Evolutionary conservation across 2,329 filamentous ascomycete genomes (phyloP).

Genomic region (Ophiostoma ulmi): DNA sequence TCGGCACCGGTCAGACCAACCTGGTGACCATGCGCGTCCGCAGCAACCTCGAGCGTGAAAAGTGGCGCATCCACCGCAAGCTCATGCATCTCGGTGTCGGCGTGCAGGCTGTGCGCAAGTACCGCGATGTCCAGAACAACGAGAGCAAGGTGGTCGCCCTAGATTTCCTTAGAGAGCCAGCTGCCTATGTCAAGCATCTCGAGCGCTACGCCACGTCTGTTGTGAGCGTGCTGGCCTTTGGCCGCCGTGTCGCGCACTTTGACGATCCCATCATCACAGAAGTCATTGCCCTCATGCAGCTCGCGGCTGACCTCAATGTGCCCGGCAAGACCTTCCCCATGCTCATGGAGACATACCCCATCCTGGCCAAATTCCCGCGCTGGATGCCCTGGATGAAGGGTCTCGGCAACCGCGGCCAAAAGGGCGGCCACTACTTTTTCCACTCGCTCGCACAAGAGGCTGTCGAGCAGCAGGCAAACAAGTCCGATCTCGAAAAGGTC

Average conservation of each 20-base stretch:
- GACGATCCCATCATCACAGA: conserved; percentile 55
- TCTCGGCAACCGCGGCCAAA: conserved; percentile 38
- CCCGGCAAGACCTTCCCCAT: conserved; percentile 51
- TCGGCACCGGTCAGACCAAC: conserved; percentile 42
- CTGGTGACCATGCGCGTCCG: conserved; percentile 43
- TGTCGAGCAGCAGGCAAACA: conserved; percentile 36
- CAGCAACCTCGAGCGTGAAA: conserved; percentile 38
- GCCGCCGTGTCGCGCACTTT: conserved; percentile 45
- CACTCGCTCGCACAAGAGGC: conserved; percentile 49
- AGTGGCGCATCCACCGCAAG: conserved; percentile 45
- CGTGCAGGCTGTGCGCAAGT: conserved; percentile 51
- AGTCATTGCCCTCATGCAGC: conserved; percentile 54
- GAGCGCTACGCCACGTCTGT: conserved; percentile 51
- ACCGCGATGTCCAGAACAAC: conserved; percentile 52
- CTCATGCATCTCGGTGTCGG: conserved; percentile 50
- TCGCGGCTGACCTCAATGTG: conserved; percentile 52
- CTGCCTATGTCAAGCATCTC: conserved; percentile 48
- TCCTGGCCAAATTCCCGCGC: conserved; percentile 45
- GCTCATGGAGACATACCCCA: conserved; percentile 53
- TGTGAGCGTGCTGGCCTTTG: conserved; percentile 53
- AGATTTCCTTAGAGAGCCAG: conserved; percentile 42
- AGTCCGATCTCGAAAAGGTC: conserved; percentile 27
- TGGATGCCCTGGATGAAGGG: conserved; percentile 48
- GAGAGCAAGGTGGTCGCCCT: conserved; percentile 53
- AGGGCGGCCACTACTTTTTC: conserved; percentile 47